Evolutionary conservation across 192 early-diverging fungal species (phyloP), one percentile per base, ranked within the genome.

Genomic region (Dimargaris verticillata): DNA sequence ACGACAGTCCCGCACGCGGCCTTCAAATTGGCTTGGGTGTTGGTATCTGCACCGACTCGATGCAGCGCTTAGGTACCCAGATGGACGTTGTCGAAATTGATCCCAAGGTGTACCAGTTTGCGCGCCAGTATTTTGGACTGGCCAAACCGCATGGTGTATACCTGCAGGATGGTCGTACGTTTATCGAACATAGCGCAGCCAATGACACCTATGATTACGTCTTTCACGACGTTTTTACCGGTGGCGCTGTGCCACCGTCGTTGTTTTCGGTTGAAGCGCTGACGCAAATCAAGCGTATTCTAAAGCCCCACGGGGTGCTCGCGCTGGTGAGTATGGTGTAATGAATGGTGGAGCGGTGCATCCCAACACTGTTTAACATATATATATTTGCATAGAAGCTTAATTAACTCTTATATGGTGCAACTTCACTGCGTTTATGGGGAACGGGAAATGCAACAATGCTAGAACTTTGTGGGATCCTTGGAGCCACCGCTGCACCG

Each of bases 211-310:
- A 93, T 69, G 88, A 93, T 66, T 92, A 83, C 68, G 72, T 95
- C 28, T 68, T 92, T 15, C 92, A 93, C 66, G 92, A 95, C 70
- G 88, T 95, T n/a, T 95, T 95, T 66, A 89, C 90, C 0, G 91
- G 91, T 47, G 92, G 92, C 0, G 77, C 80, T 3, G 84, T 93
- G 4, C 83, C 87, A 5, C 67, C 75, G 4, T 47, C 67, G 2
- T 71, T 95, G 66, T 91, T 91, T 65, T 83, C 86, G 7, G 69
- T 82, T 22, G 83, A 91, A 63, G 83, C 86, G 0, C 60, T 92
- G 6, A 59, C 68, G 54, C 74, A 82, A 11, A 70, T 86, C 65
- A 72, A 74, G 50, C 69, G 80, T 25, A 81, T 90, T 29, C 64
- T 95, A 53, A 83, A 81, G 61, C 69, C 77, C 3, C 74, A 85